Evolutionary conservation across 306 rosid species (phyloP).

Genomic region (peach (Prunus persica)): DNA sequence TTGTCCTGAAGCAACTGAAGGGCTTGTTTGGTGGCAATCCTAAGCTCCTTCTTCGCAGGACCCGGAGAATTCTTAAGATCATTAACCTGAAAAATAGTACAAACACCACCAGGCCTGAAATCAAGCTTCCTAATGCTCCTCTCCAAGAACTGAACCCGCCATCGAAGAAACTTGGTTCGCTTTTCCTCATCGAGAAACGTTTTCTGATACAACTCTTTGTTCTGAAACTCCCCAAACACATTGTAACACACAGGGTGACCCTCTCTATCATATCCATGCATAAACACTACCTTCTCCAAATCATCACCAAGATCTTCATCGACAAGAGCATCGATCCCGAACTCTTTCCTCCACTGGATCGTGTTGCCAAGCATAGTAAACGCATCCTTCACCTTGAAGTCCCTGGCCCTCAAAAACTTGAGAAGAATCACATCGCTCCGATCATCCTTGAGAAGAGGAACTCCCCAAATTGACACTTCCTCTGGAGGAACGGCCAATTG

Average conservation of each 20-base stretch:
- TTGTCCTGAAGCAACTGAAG: slow-evolving; percentile 89
- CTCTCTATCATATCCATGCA: slow-evolving; percentile 68
- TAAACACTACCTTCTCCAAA: slow-evolving; percentile 77
- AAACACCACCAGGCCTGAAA: slow-evolving; percentile 60
- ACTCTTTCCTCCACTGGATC: slow-evolving; percentile 64
- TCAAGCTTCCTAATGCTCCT: slow-evolving; percentile 81
- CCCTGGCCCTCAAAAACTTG: slow-evolving; percentile 85
- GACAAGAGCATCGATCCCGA: slow-evolving; percentile 62
- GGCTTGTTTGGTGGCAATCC: slow-evolving; percentile 81
- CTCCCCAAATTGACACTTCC: slow-evolving; percentile 72
- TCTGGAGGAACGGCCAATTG: slow-evolving; percentile 9
- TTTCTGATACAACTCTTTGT: slow-evolving; percentile 67
- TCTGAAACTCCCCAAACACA: slow-evolving; percentile 90
- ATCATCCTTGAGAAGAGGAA: slow-evolving; percentile 73
- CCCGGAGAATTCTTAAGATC: slow-evolving; percentile 87
- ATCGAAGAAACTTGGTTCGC: slow-evolving; percentile 59
- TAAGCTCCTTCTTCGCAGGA: slow-evolving; percentile 68
- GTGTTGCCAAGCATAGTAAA: slow-evolving; percentile 62
- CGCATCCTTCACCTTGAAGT: slow-evolving; percentile 69
- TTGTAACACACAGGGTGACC: slow-evolving; percentile 85
- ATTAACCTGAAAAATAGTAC: slow-evolving; percentile 74
- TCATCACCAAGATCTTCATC: slow-evolving; percentile 77
- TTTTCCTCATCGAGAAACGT: slow-evolving; percentile 56
- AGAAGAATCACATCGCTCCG: slow-evolving; percentile 73
- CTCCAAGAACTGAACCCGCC: slow-evolving; percentile 86